A percentile compares a stretch with the other conserved stretches of the same genome.
phyloP scores from a whole-genome alignment of 2,329 filamentous ascomycete species.

The Cladosporium sp. region DNA sequence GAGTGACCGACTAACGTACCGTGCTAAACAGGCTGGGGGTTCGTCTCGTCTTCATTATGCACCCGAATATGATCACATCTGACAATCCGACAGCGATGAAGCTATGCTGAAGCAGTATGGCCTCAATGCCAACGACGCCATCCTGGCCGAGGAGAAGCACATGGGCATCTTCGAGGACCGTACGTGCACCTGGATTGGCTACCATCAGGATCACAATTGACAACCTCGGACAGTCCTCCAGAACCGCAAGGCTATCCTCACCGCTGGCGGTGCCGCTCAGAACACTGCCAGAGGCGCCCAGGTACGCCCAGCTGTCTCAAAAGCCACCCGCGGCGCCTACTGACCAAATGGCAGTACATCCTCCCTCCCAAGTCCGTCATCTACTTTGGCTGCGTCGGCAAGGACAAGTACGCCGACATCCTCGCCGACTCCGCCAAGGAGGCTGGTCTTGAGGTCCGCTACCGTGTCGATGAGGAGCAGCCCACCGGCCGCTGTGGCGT shows the following conservation, averaged over 20 bases:
- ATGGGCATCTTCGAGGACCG: constrained; percentile 78
- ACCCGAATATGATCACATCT: constrained; percentile 9
- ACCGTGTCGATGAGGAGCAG: constrained; percentile 77
- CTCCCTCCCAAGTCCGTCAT: constrained; percentile 83
- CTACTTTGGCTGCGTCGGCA: constrained; percentile 88
- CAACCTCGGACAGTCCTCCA: constrained; percentile 46
- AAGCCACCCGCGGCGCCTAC: background rate
- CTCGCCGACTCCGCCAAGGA: constrained; percentile 79
- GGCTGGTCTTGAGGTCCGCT: constrained; percentile 87
- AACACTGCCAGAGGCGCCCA: constrained; percentile 95
- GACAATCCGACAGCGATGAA: constrained; percentile 54
- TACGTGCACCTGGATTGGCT: constrained; percentile 37
- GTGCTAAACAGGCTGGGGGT: background rate
- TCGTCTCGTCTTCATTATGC: too few relatives aligned
- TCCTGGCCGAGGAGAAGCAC: constrained; percentile 91
- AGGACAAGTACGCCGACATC: constrained; percentile 91
- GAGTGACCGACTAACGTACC: constrained; percentile 10
- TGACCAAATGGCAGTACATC: constrained; percentile 59
- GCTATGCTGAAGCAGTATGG: constrained; percentile 85
- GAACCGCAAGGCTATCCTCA: constrained; percentile 88
- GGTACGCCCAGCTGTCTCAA: constrained; percentile 33
- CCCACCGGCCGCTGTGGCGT: constrained; percentile 93
- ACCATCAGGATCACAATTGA: background rate
- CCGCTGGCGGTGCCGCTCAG: constrained; percentile 92
- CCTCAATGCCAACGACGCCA: constrained; percentile 94